Evolutionary conservation across 2,329 filamentous ascomycete genomes (phyloP).

Genomic region (Colletotrichum sp.): DNA sequence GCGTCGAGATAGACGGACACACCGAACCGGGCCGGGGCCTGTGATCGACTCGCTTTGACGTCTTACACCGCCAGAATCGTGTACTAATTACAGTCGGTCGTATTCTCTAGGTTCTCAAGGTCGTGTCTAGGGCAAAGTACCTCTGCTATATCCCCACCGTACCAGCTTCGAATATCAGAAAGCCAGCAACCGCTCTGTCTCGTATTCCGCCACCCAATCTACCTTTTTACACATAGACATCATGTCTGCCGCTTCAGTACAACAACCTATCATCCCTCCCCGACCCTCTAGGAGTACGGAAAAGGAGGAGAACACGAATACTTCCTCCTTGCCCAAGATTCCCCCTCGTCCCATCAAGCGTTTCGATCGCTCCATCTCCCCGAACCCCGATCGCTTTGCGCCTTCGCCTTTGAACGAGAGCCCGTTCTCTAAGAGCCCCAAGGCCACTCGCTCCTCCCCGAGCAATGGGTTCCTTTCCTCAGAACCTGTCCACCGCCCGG

Average conservation of each 20-base stretch:
- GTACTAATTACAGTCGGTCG: neutral
- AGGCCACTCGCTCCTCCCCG: constrained; percentile 37
- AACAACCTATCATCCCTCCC: constrained; percentile 61
- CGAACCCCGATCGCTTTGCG: constrained; percentile 78
- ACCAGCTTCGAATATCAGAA: neutral
- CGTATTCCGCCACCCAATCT: constrained; percentile 6
- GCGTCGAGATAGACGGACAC: neutral
- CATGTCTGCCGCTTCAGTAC: constrained; percentile 58
- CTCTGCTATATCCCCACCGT: neutral
- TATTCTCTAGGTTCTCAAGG: neutral
- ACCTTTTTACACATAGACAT: constrained; percentile 24
- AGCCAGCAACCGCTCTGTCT: neutral
- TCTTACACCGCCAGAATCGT: constrained; percentile 6
- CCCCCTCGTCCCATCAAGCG: constrained; percentile 80
- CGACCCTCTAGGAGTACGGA: constrained; percentile 59
- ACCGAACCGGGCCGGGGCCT: neutral
- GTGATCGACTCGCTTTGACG: constrained; percentile 8
- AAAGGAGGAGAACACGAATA: constrained; percentile 38
- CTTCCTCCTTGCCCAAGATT: constrained; percentile 64
- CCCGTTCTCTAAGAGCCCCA: constrained; percentile 55
- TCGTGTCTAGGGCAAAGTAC: neutral
- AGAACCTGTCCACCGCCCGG: constrained; percentile 63
- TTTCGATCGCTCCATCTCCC: constrained; percentile 77
- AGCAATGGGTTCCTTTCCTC: constrained; percentile 35
- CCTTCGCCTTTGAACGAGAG: constrained; percentile 85